Base-by-base conservation (phyloP, 345 rosid genomes). In the Euclidium syriacum region DNA sequence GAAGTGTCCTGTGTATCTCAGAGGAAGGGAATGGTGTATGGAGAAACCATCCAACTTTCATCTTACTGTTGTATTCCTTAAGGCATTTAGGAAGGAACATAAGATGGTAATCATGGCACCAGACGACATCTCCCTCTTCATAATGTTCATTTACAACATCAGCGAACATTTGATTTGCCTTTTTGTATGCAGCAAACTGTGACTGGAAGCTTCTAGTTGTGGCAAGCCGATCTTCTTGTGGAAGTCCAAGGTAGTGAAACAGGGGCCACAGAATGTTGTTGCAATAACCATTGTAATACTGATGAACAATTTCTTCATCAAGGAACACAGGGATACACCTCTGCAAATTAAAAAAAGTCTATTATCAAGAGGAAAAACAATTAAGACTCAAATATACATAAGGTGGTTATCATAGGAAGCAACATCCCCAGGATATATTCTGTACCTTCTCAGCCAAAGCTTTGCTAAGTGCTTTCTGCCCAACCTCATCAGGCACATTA, bases 31-130 rank as follows among this genome's bases (percentile, higher is more conserved):
- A 95, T 15, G 98, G 99, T 29, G 99, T 95, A 61, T 95, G 99
- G 73, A 95, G 99, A 81, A 95, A 95, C 99, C 99, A 95, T 44
- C 99, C 99, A 73, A 95, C 99, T 83, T 95, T 95, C 99, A 90
- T 95, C 15, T 76, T 64, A 59, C 58, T 78, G 66, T 95, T 90
- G 61, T 83, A 56, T 5, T 90, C 92, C 77, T 95, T 95, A 0
- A 95, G 78, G 77, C 95, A 95, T 73, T 90, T 83, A 7, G 99
- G 99, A 52, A 95, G 99, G 77, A 76, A 95, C 99, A 95, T 95
- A 40, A 95, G 86, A 75, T 95, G 98, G 47, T 95, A 95, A 65
- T 95, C 99, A 76, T 95, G 99, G 79, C 99, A 95, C 99, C 99
- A 95, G 20, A 95, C 99, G 53, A 95, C 96, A 78, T 90, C 99